Conservation (phyloP, 1,284 basidiomycete species). For the Papiliotrema flavescens region DNA sequence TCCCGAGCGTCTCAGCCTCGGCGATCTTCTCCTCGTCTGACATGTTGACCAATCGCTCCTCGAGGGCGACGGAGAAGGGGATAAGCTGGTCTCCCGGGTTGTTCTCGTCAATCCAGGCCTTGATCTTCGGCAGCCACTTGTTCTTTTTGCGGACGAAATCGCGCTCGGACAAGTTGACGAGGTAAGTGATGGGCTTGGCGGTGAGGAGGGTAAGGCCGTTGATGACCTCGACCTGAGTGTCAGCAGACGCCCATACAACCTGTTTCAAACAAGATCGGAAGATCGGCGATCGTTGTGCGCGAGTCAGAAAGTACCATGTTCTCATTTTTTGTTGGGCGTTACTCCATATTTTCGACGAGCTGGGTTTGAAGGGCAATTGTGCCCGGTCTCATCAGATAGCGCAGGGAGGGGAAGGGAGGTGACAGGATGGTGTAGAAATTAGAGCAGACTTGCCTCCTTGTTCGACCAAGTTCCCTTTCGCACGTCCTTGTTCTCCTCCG, state of each 20-base stretch:
- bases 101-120: slow-evolving; percentile 95
- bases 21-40: slow-evolving; percentile 64
- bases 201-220: slow-evolving; percentile 89
- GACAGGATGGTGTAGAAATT: slow-evolving; percentile 7
- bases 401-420: not conserved
- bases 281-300: slow-evolving; percentile 11
- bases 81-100: slow-evolving; percentile 95
- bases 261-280: not conserved
- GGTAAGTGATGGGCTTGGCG: slow-evolving; percentile 96
- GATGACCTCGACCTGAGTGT: slow-evolving; percentile 83
- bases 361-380: slow-evolving; percentile 65
- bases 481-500: slow-evolving; percentile 82
- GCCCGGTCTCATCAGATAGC: slow-evolving; percentile 72
- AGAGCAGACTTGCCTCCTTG: slow-evolving; percentile 76
- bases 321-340: slow-evolving; percentile 65
- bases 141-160: slow-evolving; percentile 99
- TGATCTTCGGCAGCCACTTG: slow-evolving; percentile 99
- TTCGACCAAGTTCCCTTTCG: slow-evolving; percentile 93
- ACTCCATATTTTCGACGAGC: slow-evolving; percentile 65
- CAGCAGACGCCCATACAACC: slow-evolving; percentile 6
- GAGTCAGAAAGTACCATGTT: slow-evolving; percentile 56
- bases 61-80: slow-evolving; percentile 94
- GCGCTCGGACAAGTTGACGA: slow-evolving; percentile 93
- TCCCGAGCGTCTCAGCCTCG: slow-evolving; percentile 61
- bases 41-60: slow-evolving; percentile 78